Evolutionary conservation across 208 protist genomes (phyloP), one percentile per base, ranked within the genome.

Genomic region (Trypanosomatidae sp.): DNA sequence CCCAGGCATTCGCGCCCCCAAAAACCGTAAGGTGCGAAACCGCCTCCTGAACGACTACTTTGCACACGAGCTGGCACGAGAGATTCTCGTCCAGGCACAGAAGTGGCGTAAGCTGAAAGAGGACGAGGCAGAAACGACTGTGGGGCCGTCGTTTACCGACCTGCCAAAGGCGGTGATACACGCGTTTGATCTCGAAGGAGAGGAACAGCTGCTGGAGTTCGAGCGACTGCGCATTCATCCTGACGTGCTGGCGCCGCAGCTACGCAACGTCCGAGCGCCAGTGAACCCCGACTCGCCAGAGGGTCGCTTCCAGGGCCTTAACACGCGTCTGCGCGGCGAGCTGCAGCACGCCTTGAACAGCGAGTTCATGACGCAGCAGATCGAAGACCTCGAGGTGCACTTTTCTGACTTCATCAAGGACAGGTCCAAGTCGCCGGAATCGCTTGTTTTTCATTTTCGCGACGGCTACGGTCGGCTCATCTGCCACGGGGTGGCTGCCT

Each of bases 401-500:
- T 95, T 97, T 69, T 28, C 79, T 17, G 53, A 66, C 46, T 93
- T 87, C 67, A 85, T 95, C 71, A 74, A 80, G 76, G 41, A 71
- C 46, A 17, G 47, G 28, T 12, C 67, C 55, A 77, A 79, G 36
- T 74, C 72, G n/a, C 64, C 83, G 46, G 83, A 92, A 59, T 77
- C 80, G 28, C 75, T 97, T 1, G 81, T 84, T 62, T 91, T 93
- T 62, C 74, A 80, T 52, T 97, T 95, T 71, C 87, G 87, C 17
- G 92, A 97, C 77, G 92, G 92, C 25, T 97, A 97, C 74, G 90
- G 92, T 28, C 84, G 92, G 10, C 77, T 97, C 10, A 84, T 97
- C 7, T 95, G 90, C 77, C 92, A 97, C 70, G 92, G 90, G 41
- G 90, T 97, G 7, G 89, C 87, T 1, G 89, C 85, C 13, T 97